phyloP scores from a whole-genome alignment of 2,329 filamentous ascomycete genomes.

The Xylaria sp. region DNA sequence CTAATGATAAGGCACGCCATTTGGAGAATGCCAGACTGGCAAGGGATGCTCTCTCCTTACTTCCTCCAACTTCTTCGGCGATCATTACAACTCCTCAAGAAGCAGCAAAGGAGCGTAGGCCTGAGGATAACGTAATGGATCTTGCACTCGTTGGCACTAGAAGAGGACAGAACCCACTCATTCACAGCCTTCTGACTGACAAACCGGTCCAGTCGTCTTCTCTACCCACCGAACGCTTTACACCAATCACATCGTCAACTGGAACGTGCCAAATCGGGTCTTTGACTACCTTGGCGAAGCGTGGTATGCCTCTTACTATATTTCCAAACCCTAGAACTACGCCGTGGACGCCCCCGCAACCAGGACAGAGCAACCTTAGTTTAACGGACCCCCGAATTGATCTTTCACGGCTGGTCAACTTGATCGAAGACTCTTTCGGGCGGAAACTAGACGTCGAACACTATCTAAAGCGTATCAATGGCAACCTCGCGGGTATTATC shows the following conservation, averaged over 20 bases:
- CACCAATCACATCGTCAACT: conserved; percentile 51
- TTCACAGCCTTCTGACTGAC: conserved; percentile 95
- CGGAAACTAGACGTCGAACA: conserved; percentile 83
- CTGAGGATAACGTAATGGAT: conserved; percentile 66
- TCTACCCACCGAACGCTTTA: conserved; percentile 76
- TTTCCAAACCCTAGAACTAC: conserved; percentile 74
- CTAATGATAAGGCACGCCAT: conserved; percentile 47
- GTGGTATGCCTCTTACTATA: conserved; percentile 88
- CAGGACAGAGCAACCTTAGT: conserved; percentile 68
- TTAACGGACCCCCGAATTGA: conserved; percentile 86
- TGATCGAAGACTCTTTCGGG: conserved; percentile 94
- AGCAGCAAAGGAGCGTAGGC: conserved; percentile 67
- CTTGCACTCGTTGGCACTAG: conserved; percentile 61
- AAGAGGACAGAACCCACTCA: conserved; percentile 79
- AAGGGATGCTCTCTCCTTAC: conserved; percentile 73
- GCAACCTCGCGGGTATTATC: conserved; percentile 88
- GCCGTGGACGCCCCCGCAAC: conserved; percentile 74
- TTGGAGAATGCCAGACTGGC: conserved; percentile 80
- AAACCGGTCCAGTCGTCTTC: conserved; percentile 94
- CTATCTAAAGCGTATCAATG: conserved; percentile 83
- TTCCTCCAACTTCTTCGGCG: conserved; percentile 86
- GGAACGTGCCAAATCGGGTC: conserved; percentile 51
- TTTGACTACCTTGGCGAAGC: conserved; percentile 85
- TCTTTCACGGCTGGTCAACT: conserved; percentile 79
- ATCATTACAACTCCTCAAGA: conserved; percentile 88